A percentile compares a stretch with the other conserved stretches of the same genome.
These are phyloP conservation scores for Amanita thiersii DNA, from an alignment of 768 basidiomycete species.

Conservation along the genomic window DNA sequence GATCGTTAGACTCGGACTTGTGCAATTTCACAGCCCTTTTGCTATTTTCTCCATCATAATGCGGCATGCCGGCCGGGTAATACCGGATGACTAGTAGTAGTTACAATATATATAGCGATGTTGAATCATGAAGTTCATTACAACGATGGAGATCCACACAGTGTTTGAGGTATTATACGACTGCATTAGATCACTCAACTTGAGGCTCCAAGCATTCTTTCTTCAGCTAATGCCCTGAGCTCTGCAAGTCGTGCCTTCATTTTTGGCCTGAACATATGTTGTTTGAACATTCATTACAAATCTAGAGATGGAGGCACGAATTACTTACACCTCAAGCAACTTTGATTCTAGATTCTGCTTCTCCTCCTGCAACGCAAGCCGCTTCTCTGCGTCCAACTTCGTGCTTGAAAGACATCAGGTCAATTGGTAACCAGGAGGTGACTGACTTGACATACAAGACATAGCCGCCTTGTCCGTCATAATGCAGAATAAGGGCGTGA, in stretches of 20 bases:
- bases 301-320: background rate
- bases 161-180: background rate
- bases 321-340: constrained; percentile 75
- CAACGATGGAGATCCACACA: background rate
- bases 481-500: constrained; percentile 82
- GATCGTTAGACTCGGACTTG: background rate
- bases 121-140: no score
- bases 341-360: constrained; percentile 84
- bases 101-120: constrained; percentile 1
- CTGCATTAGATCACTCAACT: background rate
- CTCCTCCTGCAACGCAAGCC: constrained; percentile 89
- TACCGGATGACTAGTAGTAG: background rate
- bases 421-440: constrained; percentile 1
- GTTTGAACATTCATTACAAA: background rate
- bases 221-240: constrained; percentile 32
- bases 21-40: background rate
- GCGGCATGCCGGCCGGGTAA: constrained; percentile 1
- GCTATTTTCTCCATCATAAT: background rate
- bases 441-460: constrained; percentile 61
- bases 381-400: constrained; percentile 81
- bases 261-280: constrained; percentile 51
- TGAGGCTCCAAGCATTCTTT: constrained; percentile 1
- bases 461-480: constrained; percentile 93
- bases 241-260: constrained; percentile 70
- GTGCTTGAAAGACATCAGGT: constrained; percentile 41